Evolutionary conservation across 179 eudicot species (phyloP).

Genomic region (Heliamphora pulchella): DNA sequence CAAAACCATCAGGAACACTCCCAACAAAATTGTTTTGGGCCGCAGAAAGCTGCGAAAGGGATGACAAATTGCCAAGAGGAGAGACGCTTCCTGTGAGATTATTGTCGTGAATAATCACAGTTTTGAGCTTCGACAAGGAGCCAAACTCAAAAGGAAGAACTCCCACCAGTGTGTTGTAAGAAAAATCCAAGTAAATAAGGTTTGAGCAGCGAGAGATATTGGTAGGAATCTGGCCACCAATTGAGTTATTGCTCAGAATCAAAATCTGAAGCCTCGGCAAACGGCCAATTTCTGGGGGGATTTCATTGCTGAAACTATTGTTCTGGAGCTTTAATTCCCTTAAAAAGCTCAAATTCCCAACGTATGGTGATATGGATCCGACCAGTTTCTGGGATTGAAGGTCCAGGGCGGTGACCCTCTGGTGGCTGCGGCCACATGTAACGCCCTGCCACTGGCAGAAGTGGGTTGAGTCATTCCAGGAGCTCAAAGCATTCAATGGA

Average conservation of each 20-base stretch:
- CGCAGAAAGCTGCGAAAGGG: neutral
- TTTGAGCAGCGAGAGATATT: neutral
- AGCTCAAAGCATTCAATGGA: neutral
- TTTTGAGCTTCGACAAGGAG: conserved; percentile 3
- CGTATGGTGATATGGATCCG: conserved; percentile 19
- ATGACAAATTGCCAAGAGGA: conserved; percentile 13
- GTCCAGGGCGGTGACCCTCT: conserved; percentile 11
- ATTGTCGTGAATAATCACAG: neutral
- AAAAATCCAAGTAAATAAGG: neutral
- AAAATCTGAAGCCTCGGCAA: neutral
- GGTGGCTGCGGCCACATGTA: conserved; percentile 12
- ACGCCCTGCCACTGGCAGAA: neutral
- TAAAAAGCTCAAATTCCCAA: neutral
- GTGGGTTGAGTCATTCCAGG: neutral
- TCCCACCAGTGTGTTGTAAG: conserved; percentile 5
- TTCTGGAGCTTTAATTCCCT: conserved; percentile 4
- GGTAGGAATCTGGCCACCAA: neutral
- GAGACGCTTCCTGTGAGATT: conserved; percentile 12
- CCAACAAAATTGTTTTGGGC: neutral
- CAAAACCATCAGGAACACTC: neutral
- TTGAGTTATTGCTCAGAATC: neutral
- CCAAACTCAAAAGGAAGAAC: conserved; percentile 12
- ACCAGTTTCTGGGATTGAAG: neutral
- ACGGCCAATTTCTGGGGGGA: conserved; percentile 19
- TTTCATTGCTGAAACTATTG: conserved; percentile 10